A percentile compares a stretch with the other conserved stretches of the same genome.
Conservation (phyloP, 2,329 filamentous ascomycete genomes). For the Iodosphaeria phyllophila region DNA sequence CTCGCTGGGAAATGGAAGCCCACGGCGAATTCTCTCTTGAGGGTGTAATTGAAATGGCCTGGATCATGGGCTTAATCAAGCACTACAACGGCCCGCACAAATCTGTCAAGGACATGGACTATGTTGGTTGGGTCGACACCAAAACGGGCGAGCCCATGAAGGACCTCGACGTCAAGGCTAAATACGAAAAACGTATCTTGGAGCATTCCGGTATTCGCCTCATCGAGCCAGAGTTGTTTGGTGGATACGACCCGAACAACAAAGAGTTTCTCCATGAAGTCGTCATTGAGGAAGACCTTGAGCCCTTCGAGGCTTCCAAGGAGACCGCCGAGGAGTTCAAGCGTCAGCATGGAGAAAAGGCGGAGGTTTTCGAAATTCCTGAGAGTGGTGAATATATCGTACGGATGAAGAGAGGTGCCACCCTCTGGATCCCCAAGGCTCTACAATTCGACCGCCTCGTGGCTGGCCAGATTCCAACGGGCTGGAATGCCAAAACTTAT, state of each 20-base stretch:
- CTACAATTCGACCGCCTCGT: conserved; percentile 94
- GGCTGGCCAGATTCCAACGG: conserved; percentile 88
- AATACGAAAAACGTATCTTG: conserved; percentile 93
- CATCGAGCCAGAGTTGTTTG: conserved; percentile 93
- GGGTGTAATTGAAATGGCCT: conserved; percentile 97
- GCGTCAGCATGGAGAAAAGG: conserved; percentile 92
- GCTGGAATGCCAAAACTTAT: conserved; percentile 93
- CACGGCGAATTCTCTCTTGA: conserved; percentile 93
- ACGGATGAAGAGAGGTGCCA: conserved; percentile 86
- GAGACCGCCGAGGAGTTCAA: conserved; percentile 96
- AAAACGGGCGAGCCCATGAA: conserved; percentile 93
- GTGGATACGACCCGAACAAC: conserved; percentile 93
- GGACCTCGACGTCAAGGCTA: conserved; percentile 92
- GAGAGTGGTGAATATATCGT: conserved; percentile 91
- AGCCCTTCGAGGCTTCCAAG: conserved; percentile 93
- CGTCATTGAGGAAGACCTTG: conserved; percentile 89
- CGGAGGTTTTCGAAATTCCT: conserved; percentile 87
- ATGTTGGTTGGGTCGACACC: conserved; percentile 90
- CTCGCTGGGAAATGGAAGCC: conserved; percentile 98
- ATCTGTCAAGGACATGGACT: conserved; percentile 93
- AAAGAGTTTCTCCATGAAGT: conserved; percentile 97
- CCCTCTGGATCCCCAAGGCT: conserved; percentile 89
- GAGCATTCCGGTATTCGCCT: conserved; percentile 95
- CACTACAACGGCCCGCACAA: conserved; percentile 90
- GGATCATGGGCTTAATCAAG: conserved; percentile 99